Evolutionary conservation across 2,329 filamentous ascomycete genomes (phyloP).

Genomic region (Huntiella abstrusa): DNA sequence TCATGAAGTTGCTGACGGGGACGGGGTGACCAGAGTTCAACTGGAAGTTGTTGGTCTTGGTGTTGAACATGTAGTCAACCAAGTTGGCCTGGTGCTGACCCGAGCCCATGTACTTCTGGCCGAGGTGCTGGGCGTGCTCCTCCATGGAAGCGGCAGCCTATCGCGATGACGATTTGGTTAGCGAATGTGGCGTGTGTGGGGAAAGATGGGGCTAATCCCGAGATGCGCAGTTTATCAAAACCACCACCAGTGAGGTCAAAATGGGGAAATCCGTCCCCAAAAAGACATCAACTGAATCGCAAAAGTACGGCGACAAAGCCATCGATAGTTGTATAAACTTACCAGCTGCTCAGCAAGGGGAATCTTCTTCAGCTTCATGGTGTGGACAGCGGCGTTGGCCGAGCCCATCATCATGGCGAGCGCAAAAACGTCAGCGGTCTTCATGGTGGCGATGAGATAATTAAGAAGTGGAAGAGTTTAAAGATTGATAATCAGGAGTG

Average conservation of each 20-base stretch:
- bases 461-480: background rate
- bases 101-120: slow-evolving; percentile 86
- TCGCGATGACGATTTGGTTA: slow-evolving; percentile 3
- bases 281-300: background rate
- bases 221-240: slow-evolving; percentile 5
- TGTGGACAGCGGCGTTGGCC: slow-evolving; percentile 74
- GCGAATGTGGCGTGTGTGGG: slow-evolving; percentile 2
- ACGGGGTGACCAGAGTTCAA: slow-evolving; percentile 56
- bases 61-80: slow-evolving; percentile 61
- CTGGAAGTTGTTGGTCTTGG: slow-evolving; percentile 38
- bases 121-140: slow-evolving; percentile 60
- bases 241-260: background rate
- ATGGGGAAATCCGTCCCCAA: slow-evolving; percentile 4
- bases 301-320: background rate
- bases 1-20: slow-evolving; percentile 91
- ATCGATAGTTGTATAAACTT: slow-evolving; percentile 19
- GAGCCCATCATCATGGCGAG: slow-evolving; percentile 66
- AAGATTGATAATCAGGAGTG: background rate
- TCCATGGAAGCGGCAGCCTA: slow-evolving; percentile 64
- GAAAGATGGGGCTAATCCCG: slow-evolving; percentile 4
- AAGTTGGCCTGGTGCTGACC: slow-evolving; percentile 46
- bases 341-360: slow-evolving; percentile 84
- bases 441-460: slow-evolving; percentile 20
- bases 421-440: slow-evolving; percentile 73
- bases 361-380: slow-evolving; percentile 95